Conservation (phyloP, 2,329 filamentous ascomycete species). For the Kalmusia sp. region DNA sequence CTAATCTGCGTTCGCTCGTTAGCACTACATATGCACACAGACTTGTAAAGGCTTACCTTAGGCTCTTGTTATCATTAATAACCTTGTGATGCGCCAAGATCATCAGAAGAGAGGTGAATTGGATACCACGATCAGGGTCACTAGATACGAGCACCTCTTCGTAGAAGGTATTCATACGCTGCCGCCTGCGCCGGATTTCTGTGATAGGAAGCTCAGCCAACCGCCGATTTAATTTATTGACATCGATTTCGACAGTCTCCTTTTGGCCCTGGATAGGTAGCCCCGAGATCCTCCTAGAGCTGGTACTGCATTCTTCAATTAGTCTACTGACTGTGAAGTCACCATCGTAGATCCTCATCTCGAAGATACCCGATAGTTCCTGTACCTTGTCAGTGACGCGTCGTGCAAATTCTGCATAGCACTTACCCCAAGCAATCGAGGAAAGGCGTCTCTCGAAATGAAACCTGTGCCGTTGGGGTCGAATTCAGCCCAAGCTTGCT, state of each 20-base stretch:
- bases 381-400: conserved; percentile 30
- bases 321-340: conserved; percentile 88
- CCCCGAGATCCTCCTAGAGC: conserved; percentile 58
- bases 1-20: conserved; percentile 65
- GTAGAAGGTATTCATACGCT: conserved; percentile 91
- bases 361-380: conserved; percentile 92
- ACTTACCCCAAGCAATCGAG: conserved; percentile 78
- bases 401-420: neutral
- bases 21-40: neutral
- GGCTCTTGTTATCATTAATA: conserved; percentile 95
- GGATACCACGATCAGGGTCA: conserved; percentile 86
- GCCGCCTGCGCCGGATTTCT: conserved; percentile 76
- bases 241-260: conserved; percentile 64
- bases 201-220: conserved; percentile 75
- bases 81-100: conserved; percentile 98
- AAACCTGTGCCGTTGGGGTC: conserved; percentile 91
- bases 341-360: conserved; percentile 94
- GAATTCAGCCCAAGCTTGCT: conserved; percentile 96
- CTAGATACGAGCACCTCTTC: conserved; percentile 95
- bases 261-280: conserved; percentile 53
- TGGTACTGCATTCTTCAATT: conserved; percentile 79
- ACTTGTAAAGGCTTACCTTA: conserved; percentile 63
- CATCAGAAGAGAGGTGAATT: conserved; percentile 91
- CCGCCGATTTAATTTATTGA: conserved; percentile 76
- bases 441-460: conserved; percentile 89